A percentile compares a stretch with the other conserved stretches of the same genome.
These are phyloP conservation scores for Phaeomoniella chlamydospora DNA, from an alignment of 2,329 filamentous ascomycete genomes.

Conservation along the genomic window DNA sequence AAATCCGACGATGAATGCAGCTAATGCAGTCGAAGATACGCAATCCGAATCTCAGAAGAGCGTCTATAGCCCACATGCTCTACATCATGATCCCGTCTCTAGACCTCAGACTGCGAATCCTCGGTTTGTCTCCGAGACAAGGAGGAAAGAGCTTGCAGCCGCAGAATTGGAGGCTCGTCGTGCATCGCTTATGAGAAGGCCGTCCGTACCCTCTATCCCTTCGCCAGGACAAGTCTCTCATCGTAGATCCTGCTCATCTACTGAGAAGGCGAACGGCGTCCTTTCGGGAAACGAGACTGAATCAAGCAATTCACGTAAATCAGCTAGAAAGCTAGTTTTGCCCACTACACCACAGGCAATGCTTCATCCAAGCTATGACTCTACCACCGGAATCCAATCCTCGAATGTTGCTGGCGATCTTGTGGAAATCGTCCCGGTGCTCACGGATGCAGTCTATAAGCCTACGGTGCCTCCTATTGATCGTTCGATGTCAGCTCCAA, in stretches of 20 bases:
- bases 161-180: slow-evolving; percentile 80
- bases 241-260: slow-evolving; percentile 20
- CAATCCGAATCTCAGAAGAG: neutral
- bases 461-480: slow-evolving; percentile 19
- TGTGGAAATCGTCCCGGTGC: slow-evolving; percentile 35
- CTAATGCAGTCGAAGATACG: neutral
- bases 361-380: slow-evolving; percentile 58
- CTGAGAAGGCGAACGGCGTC: slow-evolving; percentile 7
- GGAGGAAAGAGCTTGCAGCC: slow-evolving; percentile 62
- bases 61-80: neutral
- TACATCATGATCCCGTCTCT: slow-evolving; percentile 2
- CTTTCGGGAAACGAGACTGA: slow-evolving; percentile 28
- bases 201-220: slow-evolving; percentile 66
- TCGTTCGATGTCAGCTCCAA: slow-evolving; percentile 24
- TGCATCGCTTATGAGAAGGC: slow-evolving; percentile 65
- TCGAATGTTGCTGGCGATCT: slow-evolving; percentile 32
- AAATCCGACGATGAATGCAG: slow-evolving; percentile 1
- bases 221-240: slow-evolving; percentile 46
- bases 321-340: slow-evolving; percentile 47
- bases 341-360: slow-evolving; percentile 85
- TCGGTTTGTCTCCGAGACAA: slow-evolving; percentile 41
- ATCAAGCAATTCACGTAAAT: slow-evolving; percentile 24
- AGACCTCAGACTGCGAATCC: slow-evolving; percentile 6
- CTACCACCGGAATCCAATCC: slow-evolving; percentile 32
- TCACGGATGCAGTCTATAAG: slow-evolving; percentile 21